Evolutionary conservation across 2,329 filamentous ascomycete species (phyloP), one percentile per base, ranked within the genome.

Genomic region (Penicillium sp.): DNA sequence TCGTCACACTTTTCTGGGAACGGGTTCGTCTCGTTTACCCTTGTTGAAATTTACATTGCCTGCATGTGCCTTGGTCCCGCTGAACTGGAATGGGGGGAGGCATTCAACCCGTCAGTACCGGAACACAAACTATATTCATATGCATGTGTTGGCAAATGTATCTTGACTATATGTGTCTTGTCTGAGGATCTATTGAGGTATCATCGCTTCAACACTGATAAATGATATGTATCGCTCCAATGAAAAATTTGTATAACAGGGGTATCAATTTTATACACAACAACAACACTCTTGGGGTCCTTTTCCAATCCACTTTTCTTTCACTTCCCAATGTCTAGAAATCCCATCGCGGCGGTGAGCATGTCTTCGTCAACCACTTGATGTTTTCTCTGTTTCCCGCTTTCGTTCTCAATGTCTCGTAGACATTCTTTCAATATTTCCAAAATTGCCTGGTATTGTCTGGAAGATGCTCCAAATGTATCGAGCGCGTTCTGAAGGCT

Each of bases 401-500:
- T 47, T 6, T 62, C 49, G 1, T 53, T 49, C n/a, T 71, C 67
- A 22, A 72, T 66, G 2, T 69, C 57, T n/a, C 48, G 60, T 16
- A 76, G 60, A 54, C 62, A 70, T 14, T 70, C 62, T 39, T 68
- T 71, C 11, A 77, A 61, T 8, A 72, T 74, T 9, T 65, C 64
- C 13, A 75, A 58, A 16, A 78, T 67, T 2, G 65, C 64, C 27
- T 70, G 67, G 47, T 75, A 75, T 52, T 77, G 73, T 13, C 51
- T 59, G 6, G 73, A 76, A 2, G 65, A 66, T 11, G 71, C 43
- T 6, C 74, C 74, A 54, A 75, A 77, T 5, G 74, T 75, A 31
- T 67, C 62, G 4, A 73, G 63, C 3, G 72, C 75, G 46, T 76
- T 78, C 36, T 67, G 66, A 18, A 77, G 73, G 47, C 74, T 79